Percentiles rank a stretch among this genome's conserved stretches.
Evolutionary conservation across 2,329 filamentous ascomycete species (phyloP).

Genomic region (Lomentospora prolificans): DNA sequence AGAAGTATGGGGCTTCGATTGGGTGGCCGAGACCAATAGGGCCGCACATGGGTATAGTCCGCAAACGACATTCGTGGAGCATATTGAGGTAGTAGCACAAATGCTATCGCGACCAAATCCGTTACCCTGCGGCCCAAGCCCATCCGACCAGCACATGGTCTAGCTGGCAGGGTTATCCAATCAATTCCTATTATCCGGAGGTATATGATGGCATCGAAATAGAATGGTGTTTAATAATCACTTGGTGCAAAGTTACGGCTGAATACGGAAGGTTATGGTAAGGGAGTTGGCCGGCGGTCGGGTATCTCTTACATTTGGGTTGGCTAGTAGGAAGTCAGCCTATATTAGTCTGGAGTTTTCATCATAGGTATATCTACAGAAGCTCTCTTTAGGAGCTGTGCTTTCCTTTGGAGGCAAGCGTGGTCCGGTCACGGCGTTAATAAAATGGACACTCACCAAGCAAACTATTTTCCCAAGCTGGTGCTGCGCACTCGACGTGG

Average conservation of each 20-base stretch:
- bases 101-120: conserved; percentile 3
- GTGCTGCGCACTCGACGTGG: too few relatives aligned
- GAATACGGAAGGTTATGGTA: not conserved
- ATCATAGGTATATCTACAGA: not conserved
- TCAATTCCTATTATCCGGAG: not conserved
- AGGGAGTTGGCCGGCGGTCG: not conserved
- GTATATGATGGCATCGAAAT: not conserved
- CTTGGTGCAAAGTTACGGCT: not conserved
- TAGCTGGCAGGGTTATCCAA: not conserved
- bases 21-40: conserved; percentile 31
- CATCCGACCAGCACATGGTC: not conserved
- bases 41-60: conserved; percentile 21
- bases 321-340: not conserved
- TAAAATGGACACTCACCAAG: too few relatives aligned
- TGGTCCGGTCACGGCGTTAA: too few relatives aligned
- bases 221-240: not conserved
- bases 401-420: not conserved
- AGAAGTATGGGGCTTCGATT: conserved; percentile 47
- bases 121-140: not conserved
- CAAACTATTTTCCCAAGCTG: too few relatives aligned
- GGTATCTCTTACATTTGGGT: not conserved
- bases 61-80: conserved; percentile 6
- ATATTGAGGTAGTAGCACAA: conserved; percentile 8
- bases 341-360: not conserved
- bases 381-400: not conserved